Evolutionary conservation across 306 rosid genomes (phyloP).

Genomic region (Alnus glutinosa): DNA sequence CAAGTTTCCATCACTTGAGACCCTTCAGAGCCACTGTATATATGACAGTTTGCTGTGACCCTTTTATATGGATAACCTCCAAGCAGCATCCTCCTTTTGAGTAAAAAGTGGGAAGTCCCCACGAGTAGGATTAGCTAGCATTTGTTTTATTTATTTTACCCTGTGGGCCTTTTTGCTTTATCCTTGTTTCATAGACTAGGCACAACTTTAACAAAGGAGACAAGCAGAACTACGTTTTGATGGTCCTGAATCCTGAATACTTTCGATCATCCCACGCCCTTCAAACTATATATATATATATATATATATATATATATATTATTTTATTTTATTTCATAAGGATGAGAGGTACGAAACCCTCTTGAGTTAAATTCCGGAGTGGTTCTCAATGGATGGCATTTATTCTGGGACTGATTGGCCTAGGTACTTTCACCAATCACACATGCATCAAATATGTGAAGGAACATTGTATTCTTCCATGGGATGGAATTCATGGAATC

Average conservation of each 20-base stretch:
- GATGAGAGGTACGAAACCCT: background rate
- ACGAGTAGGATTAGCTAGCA: slow-evolving; percentile 17
- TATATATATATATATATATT: no score
- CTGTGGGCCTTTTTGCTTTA: slow-evolving; percentile 19
- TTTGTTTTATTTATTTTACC: slow-evolving; percentile 2
- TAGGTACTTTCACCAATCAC: background rate
- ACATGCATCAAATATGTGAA: background rate
- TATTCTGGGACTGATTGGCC: background rate
- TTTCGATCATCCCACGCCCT: no score
- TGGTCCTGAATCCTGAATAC: slow-evolving; percentile 23
- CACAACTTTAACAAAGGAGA: slow-evolving; percentile 39
- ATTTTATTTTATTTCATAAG: no score
- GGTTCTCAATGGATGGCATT: background rate
- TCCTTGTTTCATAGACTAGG: no score
- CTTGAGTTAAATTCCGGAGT: no score
- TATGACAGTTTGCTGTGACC: slow-evolving; percentile 16
- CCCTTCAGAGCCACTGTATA: slow-evolving; percentile 12
- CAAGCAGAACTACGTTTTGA: slow-evolving; percentile 37
- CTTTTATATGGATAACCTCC: slow-evolving; percentile 23
- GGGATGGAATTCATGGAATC: background rate
- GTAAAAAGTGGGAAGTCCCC: slow-evolving; percentile 32
- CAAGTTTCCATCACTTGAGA: slow-evolving; percentile 23
- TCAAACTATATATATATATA: no score
- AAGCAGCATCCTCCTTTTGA: slow-evolving; percentile 27
- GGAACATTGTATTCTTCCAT: background rate